phyloP scores from a whole-genome alignment of 805 yeast species.

The Schizosaccharomyces osmophilus region DNA sequence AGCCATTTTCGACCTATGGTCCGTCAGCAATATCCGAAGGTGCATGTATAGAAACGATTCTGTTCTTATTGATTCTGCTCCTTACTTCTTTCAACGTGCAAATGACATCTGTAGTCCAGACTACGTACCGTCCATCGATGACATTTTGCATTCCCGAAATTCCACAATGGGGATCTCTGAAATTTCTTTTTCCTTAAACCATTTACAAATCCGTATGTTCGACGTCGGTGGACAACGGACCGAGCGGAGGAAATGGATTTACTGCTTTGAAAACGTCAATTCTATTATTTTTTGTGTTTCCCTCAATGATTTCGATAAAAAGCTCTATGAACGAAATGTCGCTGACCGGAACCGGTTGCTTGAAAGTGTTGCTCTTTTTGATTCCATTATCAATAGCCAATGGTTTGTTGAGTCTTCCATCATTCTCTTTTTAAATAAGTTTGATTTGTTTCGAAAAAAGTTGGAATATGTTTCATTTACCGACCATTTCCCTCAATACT shows the following conservation, averaged over 20 bases:
- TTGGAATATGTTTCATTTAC: slow-evolving; percentile 59
- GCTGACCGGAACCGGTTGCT: slow-evolving; percentile 39
- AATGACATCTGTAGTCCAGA: slow-evolving; percentile 32
- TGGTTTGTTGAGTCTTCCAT: slow-evolving; percentile 80
- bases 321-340: slow-evolving; percentile 36
- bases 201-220: slow-evolving; percentile 34
- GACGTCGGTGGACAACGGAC: slow-evolving; percentile 94
- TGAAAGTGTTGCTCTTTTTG: slow-evolving; percentile 63
- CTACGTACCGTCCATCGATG: slow-evolving; percentile 52
- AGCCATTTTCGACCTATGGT: slow-evolving; percentile 52
- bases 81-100: slow-evolving; percentile 30
- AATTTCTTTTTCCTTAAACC: slow-evolving; percentile 51
- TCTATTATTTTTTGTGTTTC: slow-evolving; percentile 79
- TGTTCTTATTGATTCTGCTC: slow-evolving; percentile 65
- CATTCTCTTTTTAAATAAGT: slow-evolving; percentile 67
- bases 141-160: slow-evolving; percentile 65
- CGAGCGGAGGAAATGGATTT: slow-evolving; percentile 92
- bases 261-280: slow-evolving; percentile 83
- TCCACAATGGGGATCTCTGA: slow-evolving; percentile 85
- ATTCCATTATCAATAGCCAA: slow-evolving; percentile 71
- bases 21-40: slow-evolving; percentile 22
- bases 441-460: slow-evolving; percentile 73
- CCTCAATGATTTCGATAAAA: slow-evolving; percentile 74
- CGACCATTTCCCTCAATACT: slow-evolving; percentile 63
- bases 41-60: slow-evolving; percentile 43